phyloP scores from a whole-genome alignment of 2,329 filamentous ascomycete genomes.

The Aaosphaeria arxii region DNA sequence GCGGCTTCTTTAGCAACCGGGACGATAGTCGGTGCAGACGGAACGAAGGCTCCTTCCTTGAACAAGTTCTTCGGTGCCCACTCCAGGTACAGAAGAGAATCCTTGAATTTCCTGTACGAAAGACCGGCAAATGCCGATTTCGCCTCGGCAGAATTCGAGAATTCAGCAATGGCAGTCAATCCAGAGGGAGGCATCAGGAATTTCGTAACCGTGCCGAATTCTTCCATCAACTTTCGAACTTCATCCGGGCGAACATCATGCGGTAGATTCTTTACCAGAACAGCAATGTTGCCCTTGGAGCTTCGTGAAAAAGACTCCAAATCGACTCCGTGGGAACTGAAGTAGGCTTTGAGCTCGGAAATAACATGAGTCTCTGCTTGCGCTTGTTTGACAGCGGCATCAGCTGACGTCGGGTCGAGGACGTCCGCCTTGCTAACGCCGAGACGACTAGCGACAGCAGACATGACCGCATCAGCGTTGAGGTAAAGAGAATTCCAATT shows the following conservation, averaged over 20 bases:
- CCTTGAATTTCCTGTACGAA: constrained; percentile 87
- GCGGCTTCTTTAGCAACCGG: constrained; percentile 20
- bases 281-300: constrained; percentile 79
- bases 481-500: constrained; percentile 99
- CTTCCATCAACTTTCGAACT: constrained; percentile 76
- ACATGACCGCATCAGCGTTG: constrained; percentile 78
- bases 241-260: constrained; percentile 79
- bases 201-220: constrained; percentile 75
- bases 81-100: constrained; percentile 87
- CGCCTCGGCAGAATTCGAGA: constrained; percentile 72
- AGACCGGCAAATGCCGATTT: constrained; percentile 80
- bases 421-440: constrained; percentile 89
- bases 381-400: constrained; percentile 93
- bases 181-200: constrained; percentile 90
- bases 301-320: constrained; percentile 85
- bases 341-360: constrained; percentile 92
- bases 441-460: constrained; percentile 80
- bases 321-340: constrained; percentile 82
- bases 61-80: constrained; percentile 88
- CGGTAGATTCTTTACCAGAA: constrained; percentile 93
- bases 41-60: constrained; percentile 24
- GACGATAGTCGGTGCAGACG: constrained; percentile 33
- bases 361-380: constrained; percentile 95
- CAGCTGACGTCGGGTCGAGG: constrained; percentile 90
- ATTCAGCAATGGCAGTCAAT: constrained; percentile 92